These are phyloP conservation scores for Viola odorata DNA, from an alignment of 345 rosid genomes.

Conservation along the genomic window DNA sequence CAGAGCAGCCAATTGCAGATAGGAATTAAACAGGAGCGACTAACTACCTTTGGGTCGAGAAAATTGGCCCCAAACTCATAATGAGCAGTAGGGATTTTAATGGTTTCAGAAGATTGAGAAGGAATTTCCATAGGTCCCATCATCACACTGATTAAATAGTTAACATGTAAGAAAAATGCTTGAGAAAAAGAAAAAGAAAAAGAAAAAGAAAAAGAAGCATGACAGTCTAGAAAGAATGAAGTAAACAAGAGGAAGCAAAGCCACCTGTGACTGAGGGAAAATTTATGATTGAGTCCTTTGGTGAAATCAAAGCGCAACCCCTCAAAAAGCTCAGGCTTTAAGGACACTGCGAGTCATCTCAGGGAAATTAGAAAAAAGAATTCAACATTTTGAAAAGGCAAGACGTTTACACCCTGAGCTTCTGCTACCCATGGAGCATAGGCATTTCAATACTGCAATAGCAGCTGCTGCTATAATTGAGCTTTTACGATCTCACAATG, in stretches of 20 bases:
- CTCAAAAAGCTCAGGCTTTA: constrained; percentile 89
- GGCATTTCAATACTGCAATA: too few relatives aligned
- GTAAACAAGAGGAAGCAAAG: background rate
- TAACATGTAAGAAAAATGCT: constrained; percentile 1
- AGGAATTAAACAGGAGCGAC: background rate
- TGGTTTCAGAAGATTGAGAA: constrained; percentile 76
- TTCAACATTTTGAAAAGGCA: too few relatives aligned
- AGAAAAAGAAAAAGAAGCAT: background rate
- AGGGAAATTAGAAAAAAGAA: background rate
- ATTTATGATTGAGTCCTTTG: constrained; percentile 78
- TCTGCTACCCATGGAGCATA: too few relatives aligned
- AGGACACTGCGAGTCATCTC: constrained; percentile 61
- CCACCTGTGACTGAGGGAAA: constrained; percentile 88
- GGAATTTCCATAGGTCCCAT: constrained; percentile 96
- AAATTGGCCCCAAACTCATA: constrained; percentile 95
- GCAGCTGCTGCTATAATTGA: too few relatives aligned
- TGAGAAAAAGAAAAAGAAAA: background rate
- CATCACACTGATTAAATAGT: constrained; percentile 44
- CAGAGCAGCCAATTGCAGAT: background rate
- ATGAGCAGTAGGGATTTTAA: constrained; percentile 82
- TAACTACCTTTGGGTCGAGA: constrained; percentile 60
- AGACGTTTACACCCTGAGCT: too few relatives aligned
- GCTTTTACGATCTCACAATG: too few relatives aligned
- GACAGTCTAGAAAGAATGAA: background rate
- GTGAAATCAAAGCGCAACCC: constrained; percentile 94